A percentile compares a stretch with the other conserved stretches of the same genome.
Evolutionary conservation across 352 stramenopile species (phyloP).

Genomic region (Pelagophyceae sp.): DNA sequence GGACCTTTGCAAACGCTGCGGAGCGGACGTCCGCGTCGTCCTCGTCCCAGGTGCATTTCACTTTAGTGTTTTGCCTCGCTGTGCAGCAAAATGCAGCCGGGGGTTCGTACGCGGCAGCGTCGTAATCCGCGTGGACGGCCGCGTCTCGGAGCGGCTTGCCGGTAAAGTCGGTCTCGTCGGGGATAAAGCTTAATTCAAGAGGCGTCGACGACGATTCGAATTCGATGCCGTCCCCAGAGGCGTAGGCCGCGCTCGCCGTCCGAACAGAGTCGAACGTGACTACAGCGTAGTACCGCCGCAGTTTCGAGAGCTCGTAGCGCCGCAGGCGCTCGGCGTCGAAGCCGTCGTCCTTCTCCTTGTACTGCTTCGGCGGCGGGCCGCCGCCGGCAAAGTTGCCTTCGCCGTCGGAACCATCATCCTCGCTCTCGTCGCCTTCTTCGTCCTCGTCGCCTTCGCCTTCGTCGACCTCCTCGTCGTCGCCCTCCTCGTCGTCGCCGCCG

Average conservation of each 20-base stretch:
- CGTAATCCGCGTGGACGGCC: background rate
- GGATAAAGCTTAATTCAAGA: background rate
- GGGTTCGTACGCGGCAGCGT: background rate
- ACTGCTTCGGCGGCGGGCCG: too few species aligned
- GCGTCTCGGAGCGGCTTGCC: background rate
- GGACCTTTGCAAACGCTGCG: background rate
- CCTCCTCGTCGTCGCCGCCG: background rate
- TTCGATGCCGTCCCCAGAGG: conserved; percentile 12
- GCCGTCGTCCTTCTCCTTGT: background rate
- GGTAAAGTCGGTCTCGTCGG: background rate
- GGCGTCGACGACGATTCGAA: background rate
- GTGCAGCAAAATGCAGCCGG: background rate
- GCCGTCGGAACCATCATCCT: too few species aligned
- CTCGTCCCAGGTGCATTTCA: conserved; percentile 14
- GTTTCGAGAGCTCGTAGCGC: conserved; percentile 4
- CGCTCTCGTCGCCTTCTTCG: background rate
- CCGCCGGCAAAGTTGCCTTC: too few species aligned
- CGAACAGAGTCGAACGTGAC: background rate
- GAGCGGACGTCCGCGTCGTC: background rate
- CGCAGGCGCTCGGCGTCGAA: conserved; percentile 14
- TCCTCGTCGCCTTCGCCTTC: background rate
- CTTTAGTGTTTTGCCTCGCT: background rate
- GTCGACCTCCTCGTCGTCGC: background rate
- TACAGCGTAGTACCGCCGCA: conserved; percentile 12
- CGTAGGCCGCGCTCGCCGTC: background rate